Percentiles rank a stretch among this genome's conserved stretches.
phyloP scores from a whole-genome alignment of 768 basidiomycete genomes.

The Baorangia bicolor region DNA sequence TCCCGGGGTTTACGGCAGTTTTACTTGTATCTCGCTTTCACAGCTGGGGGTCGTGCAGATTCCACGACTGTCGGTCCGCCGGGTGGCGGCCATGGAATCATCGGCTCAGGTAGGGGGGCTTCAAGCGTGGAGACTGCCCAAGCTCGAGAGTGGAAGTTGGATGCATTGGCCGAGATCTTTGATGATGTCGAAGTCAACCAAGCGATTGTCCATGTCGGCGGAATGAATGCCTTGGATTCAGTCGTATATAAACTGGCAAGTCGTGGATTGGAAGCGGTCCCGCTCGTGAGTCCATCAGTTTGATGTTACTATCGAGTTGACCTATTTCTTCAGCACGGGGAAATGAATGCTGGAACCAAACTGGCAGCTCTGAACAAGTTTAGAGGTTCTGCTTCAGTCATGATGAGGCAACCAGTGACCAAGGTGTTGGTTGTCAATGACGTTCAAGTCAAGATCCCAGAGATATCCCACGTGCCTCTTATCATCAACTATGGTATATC shows the following conservation, averaged over 20 bases:
- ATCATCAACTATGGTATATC: slow-evolving; percentile 89
- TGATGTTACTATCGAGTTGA: slow-evolving; percentile 9
- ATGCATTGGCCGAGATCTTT: slow-evolving; percentile 86
- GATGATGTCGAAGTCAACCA: slow-evolving; percentile 82
- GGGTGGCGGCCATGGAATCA: slow-evolving; percentile 77
- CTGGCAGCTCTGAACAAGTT: slow-evolving; percentile 85
- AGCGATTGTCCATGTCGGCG: slow-evolving; percentile 86
- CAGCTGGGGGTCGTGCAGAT: slow-evolving; percentile 75
- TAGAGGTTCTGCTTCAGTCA: slow-evolving; percentile 50
- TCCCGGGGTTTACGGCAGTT: slow-evolving; percentile 90
- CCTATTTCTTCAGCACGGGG: slow-evolving; percentile 64
- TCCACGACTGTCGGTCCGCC: slow-evolving; percentile 39
- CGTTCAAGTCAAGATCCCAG: slow-evolving; percentile 86
- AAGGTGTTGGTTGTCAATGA: slow-evolving; percentile 92
- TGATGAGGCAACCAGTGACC: slow-evolving; percentile 63
- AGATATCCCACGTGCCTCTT: slow-evolving; percentile 86
- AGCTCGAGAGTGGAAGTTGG: slow-evolving; percentile 93
- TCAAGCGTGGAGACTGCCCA: slow-evolving; percentile 81
- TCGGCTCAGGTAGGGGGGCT: slow-evolving; percentile 86
- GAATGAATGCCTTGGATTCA: slow-evolving; percentile 81
- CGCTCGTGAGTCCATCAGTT: slow-evolving; percentile 61
- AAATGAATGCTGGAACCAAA: slow-evolving; percentile 85
- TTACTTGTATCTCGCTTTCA: slow-evolving; percentile 95
- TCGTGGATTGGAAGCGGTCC: slow-evolving; percentile 83
- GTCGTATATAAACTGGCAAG: slow-evolving; percentile 89